These are phyloP conservation scores for Leccinum solheimii DNA, from an alignment of 1,284 basidiomycete genomes.

Conservation along the genomic window DNA sequence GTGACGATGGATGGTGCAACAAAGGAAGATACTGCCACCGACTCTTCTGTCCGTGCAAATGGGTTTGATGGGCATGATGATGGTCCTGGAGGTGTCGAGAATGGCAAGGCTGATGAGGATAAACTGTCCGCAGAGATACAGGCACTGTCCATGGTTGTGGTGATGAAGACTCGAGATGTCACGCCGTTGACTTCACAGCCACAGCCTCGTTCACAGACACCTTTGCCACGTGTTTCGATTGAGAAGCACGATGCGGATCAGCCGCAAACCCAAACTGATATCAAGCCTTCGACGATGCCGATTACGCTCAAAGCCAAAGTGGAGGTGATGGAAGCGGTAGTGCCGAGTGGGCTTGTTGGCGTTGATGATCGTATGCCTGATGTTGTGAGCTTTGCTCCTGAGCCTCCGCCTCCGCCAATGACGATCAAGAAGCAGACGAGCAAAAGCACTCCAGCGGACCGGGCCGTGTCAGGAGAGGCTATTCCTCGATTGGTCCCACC, in stretches of 20 bases:
- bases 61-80: slow-evolving; percentile 3
- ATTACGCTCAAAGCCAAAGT: slow-evolving; percentile 34
- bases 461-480: not conserved
- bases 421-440: slow-evolving; percentile 19
- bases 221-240: slow-evolving; percentile 2
- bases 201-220: slow-evolving; percentile 1
- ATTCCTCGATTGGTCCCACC: not conserved
- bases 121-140: not conserved
- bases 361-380: slow-evolving; percentile 24
- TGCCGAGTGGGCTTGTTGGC: slow-evolving; percentile 25
- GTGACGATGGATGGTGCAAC: slow-evolving; percentile 11
- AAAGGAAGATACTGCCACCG: not conserved
- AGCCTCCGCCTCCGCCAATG: slow-evolving; percentile 38
- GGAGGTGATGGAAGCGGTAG: slow-evolving; percentile 32
- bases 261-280: slow-evolving; percentile 5
- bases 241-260: slow-evolving; percentile 11
- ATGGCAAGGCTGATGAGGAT: not conserved
- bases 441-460: slow-evolving; percentile 18
- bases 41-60: not conserved
- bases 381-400: slow-evolving; percentile 33
- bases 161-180: not conserved
- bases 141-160: not conserved
- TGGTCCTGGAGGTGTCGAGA: not conserved
- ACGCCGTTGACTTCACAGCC: slow-evolving; percentile 1
- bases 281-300: not conserved